These are phyloP conservation scores for Lentinula guzmanii DNA, from an alignment of 768 basidiomycete genomes.

Conservation along the genomic window DNA sequence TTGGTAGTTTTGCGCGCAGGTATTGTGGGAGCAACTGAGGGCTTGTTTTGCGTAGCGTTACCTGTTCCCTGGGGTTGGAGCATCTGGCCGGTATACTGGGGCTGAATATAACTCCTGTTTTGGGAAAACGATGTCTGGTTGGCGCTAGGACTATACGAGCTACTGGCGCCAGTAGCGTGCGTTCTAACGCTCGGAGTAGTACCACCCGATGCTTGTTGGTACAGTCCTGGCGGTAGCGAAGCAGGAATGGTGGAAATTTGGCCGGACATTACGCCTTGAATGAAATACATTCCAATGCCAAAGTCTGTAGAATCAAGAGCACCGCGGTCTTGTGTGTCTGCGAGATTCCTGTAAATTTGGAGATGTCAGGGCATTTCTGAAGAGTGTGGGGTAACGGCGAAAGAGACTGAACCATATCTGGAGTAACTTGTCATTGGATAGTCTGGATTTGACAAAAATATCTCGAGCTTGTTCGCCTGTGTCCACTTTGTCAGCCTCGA, in stretches of 20 bases:
- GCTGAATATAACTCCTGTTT: conserved; percentile 34
- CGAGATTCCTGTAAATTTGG: conserved; percentile 61
- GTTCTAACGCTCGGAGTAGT: conserved; percentile 27
- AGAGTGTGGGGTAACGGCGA: conserved; percentile 13
- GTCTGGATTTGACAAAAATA: conserved; percentile 87
- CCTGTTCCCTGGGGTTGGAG: conserved; percentile 48
- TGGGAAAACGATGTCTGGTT: conserved; percentile 33
- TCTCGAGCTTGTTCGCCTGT: conserved; percentile 83
- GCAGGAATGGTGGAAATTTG: conserved; percentile 67
- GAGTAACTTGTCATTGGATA: conserved; percentile 79
- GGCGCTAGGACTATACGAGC: conserved; percentile 50
- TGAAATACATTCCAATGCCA: conserved; percentile 92
- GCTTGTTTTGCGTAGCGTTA: conserved; percentile 11
- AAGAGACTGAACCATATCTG: conserved; percentile 72
- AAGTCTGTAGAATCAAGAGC: conserved; percentile 88
- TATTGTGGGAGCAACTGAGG: conserved; percentile 22
- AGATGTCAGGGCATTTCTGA: background rate
- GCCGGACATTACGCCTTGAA: conserved; percentile 86
- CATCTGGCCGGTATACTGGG: conserved; percentile 62
- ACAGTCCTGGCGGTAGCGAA: conserved; percentile 74
- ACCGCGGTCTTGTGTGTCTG: conserved; percentile 93
- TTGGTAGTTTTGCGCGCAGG: conserved; percentile 29
- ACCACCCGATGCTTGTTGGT: conserved; percentile 69
- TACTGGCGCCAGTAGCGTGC: conserved; percentile 59
- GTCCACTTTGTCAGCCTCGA: background rate